Evolutionary conservation across 176 grass and related monocot genomes (phyloP).

Genomic region (Tuctoria greenei): DNA sequence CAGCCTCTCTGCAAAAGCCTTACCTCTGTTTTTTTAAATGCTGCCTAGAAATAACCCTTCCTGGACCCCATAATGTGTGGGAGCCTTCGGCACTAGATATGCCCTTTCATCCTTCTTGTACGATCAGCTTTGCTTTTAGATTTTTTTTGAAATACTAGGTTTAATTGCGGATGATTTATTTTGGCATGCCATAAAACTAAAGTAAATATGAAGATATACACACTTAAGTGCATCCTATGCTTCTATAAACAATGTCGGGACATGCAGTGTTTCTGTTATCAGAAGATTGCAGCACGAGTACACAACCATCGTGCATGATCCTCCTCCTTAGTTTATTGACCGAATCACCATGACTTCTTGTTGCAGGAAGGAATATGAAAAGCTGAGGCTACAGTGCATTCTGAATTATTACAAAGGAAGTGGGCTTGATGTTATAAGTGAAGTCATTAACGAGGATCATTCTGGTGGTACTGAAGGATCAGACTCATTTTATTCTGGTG

Average conservation of each 20-base stretch:
- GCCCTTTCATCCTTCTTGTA: too few species aligned
- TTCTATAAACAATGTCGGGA: not conserved
- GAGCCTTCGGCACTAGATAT: too few species aligned
- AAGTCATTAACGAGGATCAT: slow-evolving; percentile 41
- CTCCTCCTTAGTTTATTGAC: not conserved
- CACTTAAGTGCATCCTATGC: not conserved
- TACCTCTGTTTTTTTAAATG: too few species aligned
- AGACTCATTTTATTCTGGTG: slow-evolving; percentile 43
- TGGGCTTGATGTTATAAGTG: slow-evolving; percentile 59
- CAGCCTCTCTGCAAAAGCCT: too few species aligned
- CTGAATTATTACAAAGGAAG: slow-evolving; percentile 51
- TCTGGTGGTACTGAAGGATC: slow-evolving; percentile 39
- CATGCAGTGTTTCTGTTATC: slow-evolving; percentile 4
- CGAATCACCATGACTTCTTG: slow-evolving; percentile 11
- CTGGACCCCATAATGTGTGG: too few species aligned
- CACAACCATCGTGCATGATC: not conserved
- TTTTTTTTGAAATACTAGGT: not conserved
- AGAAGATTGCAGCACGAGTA: not conserved
- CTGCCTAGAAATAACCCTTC: too few species aligned
- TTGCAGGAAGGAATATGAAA: slow-evolving; percentile 91
- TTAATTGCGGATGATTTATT: slow-evolving; percentile 20
- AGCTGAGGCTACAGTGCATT: slow-evolving; percentile 69
- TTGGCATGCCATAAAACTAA: slow-evolving; percentile 19
- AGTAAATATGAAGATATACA: slow-evolving; percentile 1
- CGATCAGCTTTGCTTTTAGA: slow-evolving; percentile 4